phyloP scores from a whole-genome alignment of 306 rosid species.

The Quillaja saponaria region DNA sequence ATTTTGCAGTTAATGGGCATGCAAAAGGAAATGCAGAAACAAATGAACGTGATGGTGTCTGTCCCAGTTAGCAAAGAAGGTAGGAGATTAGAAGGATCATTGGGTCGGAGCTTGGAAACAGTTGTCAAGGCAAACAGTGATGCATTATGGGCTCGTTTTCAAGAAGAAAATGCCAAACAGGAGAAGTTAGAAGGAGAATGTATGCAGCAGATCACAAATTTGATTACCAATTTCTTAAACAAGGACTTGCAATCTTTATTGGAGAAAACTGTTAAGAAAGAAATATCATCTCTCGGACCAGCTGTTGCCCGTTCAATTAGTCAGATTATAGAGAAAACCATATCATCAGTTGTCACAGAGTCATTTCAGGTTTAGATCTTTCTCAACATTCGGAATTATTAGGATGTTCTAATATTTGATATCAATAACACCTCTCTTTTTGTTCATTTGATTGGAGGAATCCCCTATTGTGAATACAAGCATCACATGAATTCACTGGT shows the following conservation, averaged over 20 bases:
- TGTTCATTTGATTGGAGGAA: slow-evolving; percentile 15
- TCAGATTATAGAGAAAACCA: slow-evolving; percentile 55
- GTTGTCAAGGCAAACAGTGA: slow-evolving; percentile 59
- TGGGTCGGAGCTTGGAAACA: slow-evolving; percentile 62
- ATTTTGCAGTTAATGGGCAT: slow-evolving; percentile 54
- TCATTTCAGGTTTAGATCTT: slow-evolving; percentile 60
- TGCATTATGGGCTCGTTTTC: slow-evolving; percentile 65
- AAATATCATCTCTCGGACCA: slow-evolving; percentile 60
- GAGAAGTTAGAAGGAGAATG: slow-evolving; percentile 62
- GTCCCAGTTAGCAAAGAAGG: slow-evolving; percentile 65
- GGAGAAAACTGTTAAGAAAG: slow-evolving; percentile 68
- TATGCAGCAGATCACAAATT: slow-evolving; percentile 54
- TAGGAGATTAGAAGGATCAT: slow-evolving; percentile 63
- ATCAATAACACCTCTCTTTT: neutral
- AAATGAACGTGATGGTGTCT: slow-evolving; percentile 58
- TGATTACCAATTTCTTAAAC: slow-evolving; percentile 56
- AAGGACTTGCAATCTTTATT: slow-evolving; percentile 55
- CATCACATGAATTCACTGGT: neutral
- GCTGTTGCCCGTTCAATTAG: slow-evolving; percentile 50
- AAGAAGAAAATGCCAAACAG: slow-evolving; percentile 66
- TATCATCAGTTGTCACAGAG: slow-evolving; percentile 50
- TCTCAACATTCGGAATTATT: slow-evolving; percentile 22
- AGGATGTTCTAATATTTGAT: slow-evolving; percentile 15
- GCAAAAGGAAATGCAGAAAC: slow-evolving; percentile 74
- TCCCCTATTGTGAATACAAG: slow-evolving; percentile 16